Base-by-base conservation (phyloP, 495 filamentous ascomycete genomes). In the Glonium stellatum region DNA sequence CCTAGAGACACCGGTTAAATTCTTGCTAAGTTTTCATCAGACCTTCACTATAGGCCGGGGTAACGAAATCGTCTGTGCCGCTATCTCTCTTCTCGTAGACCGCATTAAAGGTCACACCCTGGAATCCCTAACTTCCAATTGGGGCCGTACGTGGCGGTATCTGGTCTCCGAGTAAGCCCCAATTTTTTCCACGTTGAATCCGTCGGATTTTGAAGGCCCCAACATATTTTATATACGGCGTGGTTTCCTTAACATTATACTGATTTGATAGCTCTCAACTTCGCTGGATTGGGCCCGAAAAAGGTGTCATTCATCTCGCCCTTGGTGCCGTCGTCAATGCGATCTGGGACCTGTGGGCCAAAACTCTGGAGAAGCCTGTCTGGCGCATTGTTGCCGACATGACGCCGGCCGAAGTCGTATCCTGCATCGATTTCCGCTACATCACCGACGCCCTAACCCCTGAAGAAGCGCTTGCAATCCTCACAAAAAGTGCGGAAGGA, bases 1-100 rank as follows among this genome's bases (percentile, higher is more conserved):
- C 34, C 5, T 34, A 13, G 1, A 25, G 23, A 31, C 46, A 18
- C 18, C 19, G 19, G 49, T 44, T 1, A 58, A 36, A 44, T 36
- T 25, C 21, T 60, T 25, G 56, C 10, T 27, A 37, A 19, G 18
- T n/a, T 15, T 5, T 18, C 18, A 15, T 5, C 60, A 91, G 89
- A 96, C 91, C 65, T 97, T 97, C 79, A 97, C 92, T 37, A 96
- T 96, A 66, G 92, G 92, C 71, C 89, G 92, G 62, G 92, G 92
- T 63, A 97, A 96, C 75, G 90, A 96, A 73, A 85, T 96, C 61
- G 90, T 97, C 72, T 93, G 89, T 78, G 71, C 82, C 36, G 91
- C 91, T 57, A 95, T 97, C 71, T 74, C 81, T 63, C 79, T 87
- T 69, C 77, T 96, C 11, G 84, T 86, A 36, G 80, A 84, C 35